A percentile compares a stretch with the other conserved stretches of the same genome.
Conservation (phyloP, 805 yeast species). For the Metschnikowia cubensis region DNA sequence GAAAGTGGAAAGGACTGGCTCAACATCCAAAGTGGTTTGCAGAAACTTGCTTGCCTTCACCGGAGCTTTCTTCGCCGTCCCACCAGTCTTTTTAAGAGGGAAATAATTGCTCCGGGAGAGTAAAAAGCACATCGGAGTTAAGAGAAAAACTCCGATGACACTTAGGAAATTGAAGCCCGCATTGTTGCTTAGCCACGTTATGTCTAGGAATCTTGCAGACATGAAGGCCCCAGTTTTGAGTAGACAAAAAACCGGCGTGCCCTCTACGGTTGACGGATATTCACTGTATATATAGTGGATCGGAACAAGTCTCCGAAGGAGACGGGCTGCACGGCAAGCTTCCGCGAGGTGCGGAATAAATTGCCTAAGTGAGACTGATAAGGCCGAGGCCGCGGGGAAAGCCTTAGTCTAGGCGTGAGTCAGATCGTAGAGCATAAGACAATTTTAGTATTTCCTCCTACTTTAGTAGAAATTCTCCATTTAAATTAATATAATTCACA, state of each 20-base stretch:
- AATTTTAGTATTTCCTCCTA: no score
- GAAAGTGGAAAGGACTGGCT: conserved; percentile 12
- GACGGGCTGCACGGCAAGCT: not conserved
- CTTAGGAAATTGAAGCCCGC: not conserved
- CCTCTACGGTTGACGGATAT: not conserved
- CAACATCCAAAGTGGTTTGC: conserved; percentile 5
- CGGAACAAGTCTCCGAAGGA: not conserved
- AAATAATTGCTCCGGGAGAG: not conserved
- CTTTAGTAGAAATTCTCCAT: no score
- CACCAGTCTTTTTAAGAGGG: not conserved
- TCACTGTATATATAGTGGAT: not conserved
- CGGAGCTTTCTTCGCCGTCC: not conserved
- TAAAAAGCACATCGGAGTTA: not conserved
- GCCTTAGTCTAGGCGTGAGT: not conserved
- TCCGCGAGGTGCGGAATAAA: not conserved
- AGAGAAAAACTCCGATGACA: not conserved
- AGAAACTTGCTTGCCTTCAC: not conserved
- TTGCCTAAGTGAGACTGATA: not conserved
- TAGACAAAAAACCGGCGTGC: not conserved
- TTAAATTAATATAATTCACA: no score
- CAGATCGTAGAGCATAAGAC: not conserved
- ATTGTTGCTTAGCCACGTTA: not conserved
- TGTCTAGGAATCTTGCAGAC: not conserved
- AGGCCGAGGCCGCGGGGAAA: not conserved
- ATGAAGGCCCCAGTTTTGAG: not conserved